phyloP scores from a whole-genome alignment of 2,329 filamentous ascomycete genomes.

The Sporothrix curviconia region DNA sequence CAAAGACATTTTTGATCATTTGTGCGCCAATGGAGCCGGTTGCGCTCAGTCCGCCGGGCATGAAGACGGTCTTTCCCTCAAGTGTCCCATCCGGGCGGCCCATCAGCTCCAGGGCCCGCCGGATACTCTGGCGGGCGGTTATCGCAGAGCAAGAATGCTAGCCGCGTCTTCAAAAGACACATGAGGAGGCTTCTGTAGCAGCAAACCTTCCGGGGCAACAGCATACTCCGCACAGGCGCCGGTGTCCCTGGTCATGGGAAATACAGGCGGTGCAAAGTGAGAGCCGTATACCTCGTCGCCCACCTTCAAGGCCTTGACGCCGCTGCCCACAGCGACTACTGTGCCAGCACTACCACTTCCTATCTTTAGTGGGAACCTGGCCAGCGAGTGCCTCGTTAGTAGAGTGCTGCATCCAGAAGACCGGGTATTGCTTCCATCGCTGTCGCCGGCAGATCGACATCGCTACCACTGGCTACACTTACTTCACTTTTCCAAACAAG shows the following conservation, averaged over 20 bases:
- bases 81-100: slow-evolving; percentile 31
- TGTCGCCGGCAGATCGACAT: no score
- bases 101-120: slow-evolving; percentile 31
- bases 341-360: slow-evolving; percentile 25
- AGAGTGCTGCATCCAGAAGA: no score
- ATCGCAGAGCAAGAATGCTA: slow-evolving; percentile 29
- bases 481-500: not conserved
- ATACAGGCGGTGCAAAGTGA: slow-evolving; percentile 33
- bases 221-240: slow-evolving; percentile 38
- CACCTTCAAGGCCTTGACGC: slow-evolving; percentile 25
- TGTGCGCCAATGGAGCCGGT: slow-evolving; percentile 42
- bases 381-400: not conserved
- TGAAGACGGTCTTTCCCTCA: slow-evolving; percentile 44
- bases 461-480: no score
- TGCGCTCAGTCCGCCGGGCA: slow-evolving; percentile 44
- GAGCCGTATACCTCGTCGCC: slow-evolving; percentile 37
- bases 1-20: slow-evolving; percentile 44
- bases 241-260: slow-evolving; percentile 17
- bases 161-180: slow-evolving; percentile 26
- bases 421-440: no score
- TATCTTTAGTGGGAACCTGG: slow-evolving; percentile 13
- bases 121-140: slow-evolving; percentile 40
- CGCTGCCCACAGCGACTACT: slow-evolving; percentile 26
- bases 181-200: slow-evolving; percentile 28
- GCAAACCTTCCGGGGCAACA: slow-evolving; percentile 29